phyloP scores from a whole-genome alignment of 352 stramenopile species.

The Phytophthora macrochlamydospora region DNA sequence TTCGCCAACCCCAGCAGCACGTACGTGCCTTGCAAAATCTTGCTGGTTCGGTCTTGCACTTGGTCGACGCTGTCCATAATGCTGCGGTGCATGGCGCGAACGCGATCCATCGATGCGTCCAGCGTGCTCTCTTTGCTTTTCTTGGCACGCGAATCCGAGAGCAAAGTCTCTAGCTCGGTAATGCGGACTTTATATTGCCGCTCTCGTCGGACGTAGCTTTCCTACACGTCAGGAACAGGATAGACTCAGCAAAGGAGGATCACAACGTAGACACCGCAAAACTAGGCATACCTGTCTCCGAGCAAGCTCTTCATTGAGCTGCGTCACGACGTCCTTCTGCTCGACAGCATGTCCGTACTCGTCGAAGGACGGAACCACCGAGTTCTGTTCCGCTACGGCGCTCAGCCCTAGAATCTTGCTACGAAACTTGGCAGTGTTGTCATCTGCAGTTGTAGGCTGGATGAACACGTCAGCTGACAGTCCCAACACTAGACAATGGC shows the following conservation, averaged over 20 bases:
- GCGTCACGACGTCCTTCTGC: conserved; percentile 52
- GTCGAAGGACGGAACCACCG: conserved; percentile 23
- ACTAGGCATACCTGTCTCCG: conserved; percentile 46
- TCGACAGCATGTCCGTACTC: conserved; percentile 37
- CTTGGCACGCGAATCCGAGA: conserved; percentile 72
- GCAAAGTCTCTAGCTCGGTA: conserved; percentile 72
- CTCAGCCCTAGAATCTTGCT: conserved; percentile 60
- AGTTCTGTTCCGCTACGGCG: conserved; percentile 49
- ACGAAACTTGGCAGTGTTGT: conserved; percentile 51
- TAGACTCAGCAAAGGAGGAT: neutral
- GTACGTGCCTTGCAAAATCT: conserved; percentile 81
- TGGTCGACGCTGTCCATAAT: conserved; percentile 91
- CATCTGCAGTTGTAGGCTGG: conserved; percentile 37
- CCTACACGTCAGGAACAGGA: conserved; percentile 26
- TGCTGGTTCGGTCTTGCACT: conserved; percentile 90
- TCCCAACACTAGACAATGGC: conserved; percentile 4
- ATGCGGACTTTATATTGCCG: conserved; percentile 90
- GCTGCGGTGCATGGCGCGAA: conserved; percentile 83
- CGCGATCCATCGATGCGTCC: conserved; percentile 78
- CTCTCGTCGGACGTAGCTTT: conserved; percentile 89
- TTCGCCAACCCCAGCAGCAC: conserved; percentile 2
- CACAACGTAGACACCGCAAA: neutral
- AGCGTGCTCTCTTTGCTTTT: conserved; percentile 71
- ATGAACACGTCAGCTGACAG: neutral
- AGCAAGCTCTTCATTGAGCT: conserved; percentile 66